Evolutionary conservation across 129 eudicot genomes (phyloP).

Genomic region (Helichrysum umbraculigerum): DNA sequence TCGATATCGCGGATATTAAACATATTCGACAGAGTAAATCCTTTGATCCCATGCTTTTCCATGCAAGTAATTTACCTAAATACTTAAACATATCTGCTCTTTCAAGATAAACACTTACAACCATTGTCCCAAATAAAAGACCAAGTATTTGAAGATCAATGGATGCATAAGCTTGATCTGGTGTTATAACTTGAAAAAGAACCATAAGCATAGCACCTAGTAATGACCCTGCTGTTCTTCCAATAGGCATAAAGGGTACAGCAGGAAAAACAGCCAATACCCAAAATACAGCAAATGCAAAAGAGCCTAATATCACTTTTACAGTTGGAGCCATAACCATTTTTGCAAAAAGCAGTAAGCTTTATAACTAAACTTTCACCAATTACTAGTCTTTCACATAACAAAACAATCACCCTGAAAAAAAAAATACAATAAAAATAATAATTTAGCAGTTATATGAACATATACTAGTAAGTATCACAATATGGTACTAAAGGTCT

Average conservation of each 20-base stretch:
- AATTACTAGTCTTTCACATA: not conserved
- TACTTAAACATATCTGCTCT: slow-evolving; percentile 92
- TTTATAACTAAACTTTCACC: not conserved
- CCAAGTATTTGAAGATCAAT: slow-evolving; percentile 95
- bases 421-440: not conserved
- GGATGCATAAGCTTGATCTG: slow-evolving; percentile 87
- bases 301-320: slow-evolving; percentile 76
- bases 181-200: slow-evolving; percentile 67
- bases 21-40: slow-evolving; percentile 82
- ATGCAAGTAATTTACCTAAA: slow-evolving; percentile 64
- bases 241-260: slow-evolving; percentile 84
- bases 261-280: slow-evolving; percentile 89
- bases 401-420: slow-evolving; percentile 27
- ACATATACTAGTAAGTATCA: not conserved
- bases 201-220: slow-evolving; percentile 97
- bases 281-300: slow-evolving; percentile 86
- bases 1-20: slow-evolving; percentile 71
- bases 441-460: not conserved
- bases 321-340: slow-evolving; percentile 85
- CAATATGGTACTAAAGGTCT: not conserved
- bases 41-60: slow-evolving; percentile 76
- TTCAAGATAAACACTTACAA: slow-evolving; percentile 88
- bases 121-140: slow-evolving; percentile 93
- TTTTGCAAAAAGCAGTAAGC: slow-evolving; percentile 8
- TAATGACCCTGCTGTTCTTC: slow-evolving; percentile 90